Evolutionary conservation across 2,329 filamentous ascomycete genomes (phyloP).

Genomic region (Arthrobotrys entomopaga): DNA sequence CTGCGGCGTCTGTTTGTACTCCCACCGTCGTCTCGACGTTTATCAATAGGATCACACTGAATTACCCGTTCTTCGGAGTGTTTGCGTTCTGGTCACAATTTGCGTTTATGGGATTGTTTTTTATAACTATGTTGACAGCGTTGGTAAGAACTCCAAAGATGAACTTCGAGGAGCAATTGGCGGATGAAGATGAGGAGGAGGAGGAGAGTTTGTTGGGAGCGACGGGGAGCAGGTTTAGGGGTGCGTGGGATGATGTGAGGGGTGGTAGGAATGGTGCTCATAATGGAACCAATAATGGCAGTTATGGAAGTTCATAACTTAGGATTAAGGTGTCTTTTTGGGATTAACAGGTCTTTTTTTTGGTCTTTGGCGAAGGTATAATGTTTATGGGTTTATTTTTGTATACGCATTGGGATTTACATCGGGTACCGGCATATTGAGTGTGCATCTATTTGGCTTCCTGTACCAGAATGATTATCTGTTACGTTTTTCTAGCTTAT

Average conservation of each 20-base stretch:
- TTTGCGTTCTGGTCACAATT: conserved; percentile 98
- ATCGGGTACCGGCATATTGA: conserved; percentile 37
- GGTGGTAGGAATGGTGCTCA: conserved; percentile 65
- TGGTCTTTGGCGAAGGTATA: not conserved
- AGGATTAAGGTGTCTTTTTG: too few relatives aligned
- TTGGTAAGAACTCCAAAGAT: conserved; percentile 83
- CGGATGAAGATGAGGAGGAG: conserved; percentile 90
- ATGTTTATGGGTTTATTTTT: conserved; percentile 2
- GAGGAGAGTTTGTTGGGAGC: conserved; percentile 83
- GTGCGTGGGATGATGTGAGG: conserved; percentile 88
- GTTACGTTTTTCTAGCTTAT: not conserved
- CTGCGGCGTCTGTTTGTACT: conserved; percentile 85
- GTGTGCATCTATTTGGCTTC: conserved; percentile 16
- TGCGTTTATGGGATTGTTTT: conserved; percentile 83
- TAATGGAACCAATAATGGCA: not conserved
- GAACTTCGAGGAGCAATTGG: conserved; percentile 83
- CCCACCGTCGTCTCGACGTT: conserved; percentile 92
- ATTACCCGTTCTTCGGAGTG: conserved; percentile 93
- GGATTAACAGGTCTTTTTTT: too few relatives aligned
- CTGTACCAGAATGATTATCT: not conserved
- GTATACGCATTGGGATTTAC: not conserved
- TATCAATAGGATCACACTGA: conserved; percentile 88
- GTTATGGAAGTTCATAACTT: conserved; percentile 4
- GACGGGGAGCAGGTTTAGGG: conserved; percentile 82
- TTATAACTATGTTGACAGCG: conserved; percentile 81